Conservation (phyloP, 495 filamentous ascomycete genomes). For the Lophiostoma macrostomum region DNA sequence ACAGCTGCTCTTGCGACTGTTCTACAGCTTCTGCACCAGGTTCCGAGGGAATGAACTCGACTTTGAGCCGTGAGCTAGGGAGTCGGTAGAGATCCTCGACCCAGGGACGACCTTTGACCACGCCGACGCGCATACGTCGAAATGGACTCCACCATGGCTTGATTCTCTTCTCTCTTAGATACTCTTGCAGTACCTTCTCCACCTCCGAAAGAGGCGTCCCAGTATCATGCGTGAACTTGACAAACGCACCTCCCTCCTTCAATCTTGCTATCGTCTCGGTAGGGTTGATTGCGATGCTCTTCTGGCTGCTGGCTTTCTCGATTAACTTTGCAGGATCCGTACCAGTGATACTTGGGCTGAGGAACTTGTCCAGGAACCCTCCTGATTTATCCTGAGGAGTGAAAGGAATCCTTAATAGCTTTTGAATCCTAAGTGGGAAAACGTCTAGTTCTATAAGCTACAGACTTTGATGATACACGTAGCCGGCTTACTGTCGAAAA, state of each 20-base stretch:
- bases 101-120: constrained; percentile 87
- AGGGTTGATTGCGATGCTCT: constrained; percentile 59
- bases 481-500: constrained; percentile 73
- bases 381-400: constrained; percentile 54
- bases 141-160: constrained; percentile 89
- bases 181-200: constrained; percentile 50
- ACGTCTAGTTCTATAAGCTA: constrained; percentile 56
- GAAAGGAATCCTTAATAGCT: constrained; percentile 59
- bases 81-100: constrained; percentile 86
- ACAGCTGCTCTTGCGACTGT: constrained; percentile 82
- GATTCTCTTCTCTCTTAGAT: constrained; percentile 67
- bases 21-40: constrained; percentile 65
- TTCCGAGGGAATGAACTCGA: constrained; percentile 76
- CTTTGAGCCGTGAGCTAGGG: constrained; percentile 67
- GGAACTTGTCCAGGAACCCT: constrained; percentile 59
- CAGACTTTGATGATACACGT: not conserved
- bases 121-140: constrained; percentile 59
- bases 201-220: constrained; percentile 56
- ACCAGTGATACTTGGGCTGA: constrained; percentile 56
- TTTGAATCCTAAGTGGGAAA: constrained; percentile 74
- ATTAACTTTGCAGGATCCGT: constrained; percentile 62
- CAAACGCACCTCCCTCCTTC: constrained; percentile 90
- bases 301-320: constrained; percentile 30
- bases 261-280: constrained; percentile 76
- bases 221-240: constrained; percentile 71